These are phyloP conservation scores for Agapanthus africanus DNA, from an alignment of 106 monocot species.

Conservation along the genomic window DNA sequence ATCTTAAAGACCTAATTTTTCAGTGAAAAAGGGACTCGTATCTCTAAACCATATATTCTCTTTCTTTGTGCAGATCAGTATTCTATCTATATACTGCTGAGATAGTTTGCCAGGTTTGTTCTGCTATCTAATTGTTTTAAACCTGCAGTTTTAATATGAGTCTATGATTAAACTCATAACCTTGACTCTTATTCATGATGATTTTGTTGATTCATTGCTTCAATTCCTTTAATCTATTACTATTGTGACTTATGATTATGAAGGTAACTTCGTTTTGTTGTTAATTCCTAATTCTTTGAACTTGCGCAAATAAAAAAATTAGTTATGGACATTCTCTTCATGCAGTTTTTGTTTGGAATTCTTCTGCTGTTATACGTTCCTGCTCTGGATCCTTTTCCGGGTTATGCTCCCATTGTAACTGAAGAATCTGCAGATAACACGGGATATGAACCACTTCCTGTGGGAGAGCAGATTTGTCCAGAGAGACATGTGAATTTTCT, in stretches of 20 bases:
- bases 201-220: not conserved
- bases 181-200: not conserved
- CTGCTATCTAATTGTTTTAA: not conserved
- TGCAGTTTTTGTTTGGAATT: conserved; percentile 83
- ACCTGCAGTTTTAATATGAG: not conserved
- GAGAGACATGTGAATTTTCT: conserved; percentile 74
- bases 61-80: conserved; percentile 50
- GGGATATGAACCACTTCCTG: conserved; percentile 72
- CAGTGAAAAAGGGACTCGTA: no score
- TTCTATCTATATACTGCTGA: conserved; percentile 63
- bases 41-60: no score
- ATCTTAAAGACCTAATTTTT: no score
- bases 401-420: conserved; percentile 52
- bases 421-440: conserved; percentile 38
- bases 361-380: conserved; percentile 65
- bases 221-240: not conserved
- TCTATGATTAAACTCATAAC: not conserved
- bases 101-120: conserved; percentile 62
- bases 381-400: conserved; percentile 71
- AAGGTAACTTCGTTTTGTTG: not conserved
- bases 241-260: conserved; percentile 2
- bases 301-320: not conserved
- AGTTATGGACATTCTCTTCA: conserved; percentile 6
- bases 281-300: not conserved
- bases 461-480: conserved; percentile 77